Conservation (phyloP, 192 early-diverging fungal species). For the Allomyces javanicus region DNA sequence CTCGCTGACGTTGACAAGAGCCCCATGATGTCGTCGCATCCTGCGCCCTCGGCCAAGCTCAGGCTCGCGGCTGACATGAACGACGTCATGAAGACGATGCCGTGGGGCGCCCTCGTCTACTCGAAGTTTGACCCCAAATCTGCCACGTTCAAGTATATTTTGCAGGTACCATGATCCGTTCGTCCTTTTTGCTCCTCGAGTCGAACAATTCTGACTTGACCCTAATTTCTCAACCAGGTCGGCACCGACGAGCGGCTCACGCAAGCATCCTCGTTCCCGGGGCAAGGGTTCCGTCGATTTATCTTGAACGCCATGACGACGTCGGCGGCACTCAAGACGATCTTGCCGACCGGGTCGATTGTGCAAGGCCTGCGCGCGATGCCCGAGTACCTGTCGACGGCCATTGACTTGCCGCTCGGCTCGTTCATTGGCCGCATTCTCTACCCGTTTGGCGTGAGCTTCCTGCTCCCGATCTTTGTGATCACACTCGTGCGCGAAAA, state of each 20-base stretch:
- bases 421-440: slow-evolving; percentile 35
- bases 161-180: no score
- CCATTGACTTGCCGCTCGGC: slow-evolving; percentile 26
- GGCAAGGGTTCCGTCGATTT: slow-evolving; percentile 12
- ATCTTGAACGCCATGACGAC: slow-evolving; percentile 5
- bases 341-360: slow-evolving; percentile 20
- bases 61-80: no score
- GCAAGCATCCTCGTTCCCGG: slow-evolving; percentile 25
- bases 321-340: slow-evolving; percentile 11
- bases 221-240: slow-evolving; percentile 2
- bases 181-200: no score
- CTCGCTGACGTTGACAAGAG: no score
- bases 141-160: no score
- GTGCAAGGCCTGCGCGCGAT: slow-evolving; percentile 42
- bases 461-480: slow-evolving; percentile 51
- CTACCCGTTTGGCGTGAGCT: slow-evolving; percentile 51
- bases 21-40: no score
- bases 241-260: slow-evolving; percentile 28
- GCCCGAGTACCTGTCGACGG: slow-evolving; percentile 24
- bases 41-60: no score
- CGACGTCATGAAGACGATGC: no score
- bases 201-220: no score
- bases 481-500: slow-evolving; percentile 51
- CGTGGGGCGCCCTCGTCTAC: no score
- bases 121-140: no score